A percentile compares a stretch with the other conserved stretches of the same genome.
Conservation (phyloP, 768 basidiomycete genomes). For the Heimioporus sp. region DNA sequence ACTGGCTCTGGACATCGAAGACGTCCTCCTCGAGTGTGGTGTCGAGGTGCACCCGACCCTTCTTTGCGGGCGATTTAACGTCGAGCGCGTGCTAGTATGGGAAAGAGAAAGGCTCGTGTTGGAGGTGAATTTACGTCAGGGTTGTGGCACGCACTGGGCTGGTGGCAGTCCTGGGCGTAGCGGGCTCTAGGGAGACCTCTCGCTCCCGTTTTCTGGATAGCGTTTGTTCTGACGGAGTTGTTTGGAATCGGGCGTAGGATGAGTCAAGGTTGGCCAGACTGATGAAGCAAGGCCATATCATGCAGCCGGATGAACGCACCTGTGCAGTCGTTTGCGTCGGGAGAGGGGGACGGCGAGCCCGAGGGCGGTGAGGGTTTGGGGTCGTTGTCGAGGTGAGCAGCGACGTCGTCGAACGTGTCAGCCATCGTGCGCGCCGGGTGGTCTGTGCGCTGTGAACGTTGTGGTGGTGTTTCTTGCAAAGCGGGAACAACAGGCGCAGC, state of each 20-base stretch:
- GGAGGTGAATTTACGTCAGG: constrained; percentile 27
- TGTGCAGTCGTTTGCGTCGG: constrained; percentile 40
- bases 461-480: constrained; percentile 20
- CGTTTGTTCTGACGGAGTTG: constrained; percentile 36
- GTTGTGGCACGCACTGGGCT: constrained; percentile 32
- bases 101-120: constrained; percentile 20
- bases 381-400: constrained; percentile 11
- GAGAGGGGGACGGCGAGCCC: constrained; percentile 39
- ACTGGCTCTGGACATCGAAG: constrained; percentile 43
- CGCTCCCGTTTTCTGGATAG: constrained; percentile 72
- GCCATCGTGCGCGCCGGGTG: constrained; percentile 23
- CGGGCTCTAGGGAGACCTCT: constrained; percentile 74
- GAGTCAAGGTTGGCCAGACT: constrained; percentile 20
- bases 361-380: constrained; percentile 22
- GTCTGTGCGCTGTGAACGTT: constrained; percentile 31
- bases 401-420: constrained; percentile 23
- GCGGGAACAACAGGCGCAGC: constrained; percentile 33
- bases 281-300: constrained; percentile 23
- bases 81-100: constrained; percentile 34
- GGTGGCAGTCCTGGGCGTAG: constrained; percentile 42
- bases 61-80: constrained; percentile 68
- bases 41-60: constrained; percentile 64
- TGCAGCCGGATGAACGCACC: constrained; percentile 37
- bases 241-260: constrained; percentile 23
- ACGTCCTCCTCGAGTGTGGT: constrained; percentile 61